phyloP scores from a whole-genome alignment of 257 asterid species.

The Haberlea rhodopensis region DNA sequence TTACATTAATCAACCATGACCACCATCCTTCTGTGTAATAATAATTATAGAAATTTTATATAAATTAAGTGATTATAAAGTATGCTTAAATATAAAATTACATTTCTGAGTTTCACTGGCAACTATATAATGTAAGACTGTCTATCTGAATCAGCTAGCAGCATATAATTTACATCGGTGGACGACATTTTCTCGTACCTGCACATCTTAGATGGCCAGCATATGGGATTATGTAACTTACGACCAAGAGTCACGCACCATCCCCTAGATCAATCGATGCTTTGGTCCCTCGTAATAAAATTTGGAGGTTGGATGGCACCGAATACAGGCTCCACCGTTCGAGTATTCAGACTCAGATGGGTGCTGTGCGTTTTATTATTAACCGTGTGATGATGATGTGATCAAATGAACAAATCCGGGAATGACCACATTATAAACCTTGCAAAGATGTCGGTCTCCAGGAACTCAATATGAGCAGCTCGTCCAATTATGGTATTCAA shows the following conservation, averaged over 20 bases:
- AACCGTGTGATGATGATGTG: too few relatives aligned
- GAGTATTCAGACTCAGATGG: too few relatives aligned
- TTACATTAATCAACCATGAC: too few relatives aligned
- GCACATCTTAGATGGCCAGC: conserved; percentile 19
- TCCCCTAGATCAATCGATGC: conserved; percentile 31
- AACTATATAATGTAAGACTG: neutral
- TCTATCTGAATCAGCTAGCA: conserved; percentile 5
- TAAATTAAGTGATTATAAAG: neutral
- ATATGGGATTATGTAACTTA: neutral
- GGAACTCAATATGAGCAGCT: conserved; percentile 95
- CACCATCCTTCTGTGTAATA: too few relatives aligned
- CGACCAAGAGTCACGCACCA: conserved; percentile 21
- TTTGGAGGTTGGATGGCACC: conserved; percentile 38
- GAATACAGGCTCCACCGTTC: conserved; percentile 14
- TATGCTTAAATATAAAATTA: too few relatives aligned
- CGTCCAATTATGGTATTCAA: conserved; percentile 87
- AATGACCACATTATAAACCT: conserved; percentile 96
- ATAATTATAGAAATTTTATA: too few relatives aligned
- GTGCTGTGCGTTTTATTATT: neutral
- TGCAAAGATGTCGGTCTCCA: conserved; percentile 79
- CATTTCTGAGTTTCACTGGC: neutral
- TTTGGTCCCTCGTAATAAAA: conserved; percentile 34
- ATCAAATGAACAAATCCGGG: conserved; percentile 71
- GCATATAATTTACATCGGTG: conserved; percentile 33
- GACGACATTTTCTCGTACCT: conserved; percentile 20